These are phyloP conservation scores for Neocatenulostroma microsporum DNA, from an alignment of 2,329 filamentous ascomycete genomes.

Conservation along the genomic window DNA sequence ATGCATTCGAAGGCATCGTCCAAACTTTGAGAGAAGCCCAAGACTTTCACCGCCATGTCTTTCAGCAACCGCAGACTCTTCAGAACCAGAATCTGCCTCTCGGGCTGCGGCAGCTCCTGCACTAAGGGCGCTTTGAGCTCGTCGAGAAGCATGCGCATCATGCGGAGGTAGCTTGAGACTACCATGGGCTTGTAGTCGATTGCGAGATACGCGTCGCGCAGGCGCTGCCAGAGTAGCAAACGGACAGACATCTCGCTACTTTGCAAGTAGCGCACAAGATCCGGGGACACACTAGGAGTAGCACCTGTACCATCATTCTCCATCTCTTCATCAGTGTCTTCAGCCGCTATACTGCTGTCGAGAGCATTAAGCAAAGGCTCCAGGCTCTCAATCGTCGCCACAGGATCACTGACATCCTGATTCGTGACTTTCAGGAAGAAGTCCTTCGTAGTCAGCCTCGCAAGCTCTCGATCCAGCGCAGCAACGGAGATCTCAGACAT, in stretches of 20 bases:
- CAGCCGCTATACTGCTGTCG: slow-evolving; percentile 27
- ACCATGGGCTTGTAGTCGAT: slow-evolving; percentile 84
- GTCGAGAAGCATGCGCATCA: slow-evolving; percentile 71
- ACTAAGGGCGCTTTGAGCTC: slow-evolving; percentile 58
- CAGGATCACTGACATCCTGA: slow-evolving; percentile 69
- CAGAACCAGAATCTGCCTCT: slow-evolving; percentile 63
- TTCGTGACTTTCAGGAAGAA: slow-evolving; percentile 90
- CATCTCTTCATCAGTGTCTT: not conserved
- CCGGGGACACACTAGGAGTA: slow-evolving; percentile 42
- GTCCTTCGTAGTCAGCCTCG: slow-evolving; percentile 88
- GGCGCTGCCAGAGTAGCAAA: slow-evolving; percentile 79
- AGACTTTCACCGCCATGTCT: slow-evolving; percentile 62
- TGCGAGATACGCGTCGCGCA: slow-evolving; percentile 79
- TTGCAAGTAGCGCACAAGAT: slow-evolving; percentile 78
- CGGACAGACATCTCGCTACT: slow-evolving; percentile 74
- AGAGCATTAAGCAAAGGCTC: slow-evolving; percentile 79
- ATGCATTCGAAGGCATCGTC: slow-evolving; percentile 75
- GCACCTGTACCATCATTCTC: slow-evolving; percentile 2
- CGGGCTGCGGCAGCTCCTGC: slow-evolving; percentile 48
- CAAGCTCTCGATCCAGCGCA: slow-evolving; percentile 85
- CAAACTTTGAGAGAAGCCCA: slow-evolving; percentile 58
- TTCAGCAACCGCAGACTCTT: slow-evolving; percentile 73
- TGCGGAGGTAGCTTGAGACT: slow-evolving; percentile 76
- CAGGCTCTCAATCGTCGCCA: slow-evolving; percentile 79
- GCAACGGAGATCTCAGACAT: slow-evolving; percentile 79